phyloP scores from a whole-genome alignment of 108 stramenopile genomes.

The Tribonema minus region DNA sequence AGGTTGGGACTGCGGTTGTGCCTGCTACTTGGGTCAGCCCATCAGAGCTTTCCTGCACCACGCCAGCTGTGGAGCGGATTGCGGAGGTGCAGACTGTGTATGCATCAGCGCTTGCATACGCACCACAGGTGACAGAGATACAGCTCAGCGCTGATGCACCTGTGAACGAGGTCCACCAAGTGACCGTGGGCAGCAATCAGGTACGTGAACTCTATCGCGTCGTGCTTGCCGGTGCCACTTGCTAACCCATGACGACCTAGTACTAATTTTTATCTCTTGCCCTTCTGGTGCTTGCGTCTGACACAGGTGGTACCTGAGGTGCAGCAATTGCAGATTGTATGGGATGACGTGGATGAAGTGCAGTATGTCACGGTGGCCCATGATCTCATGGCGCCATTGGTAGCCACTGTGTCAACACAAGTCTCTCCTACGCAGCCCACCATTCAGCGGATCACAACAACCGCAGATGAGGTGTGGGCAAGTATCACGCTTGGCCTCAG shows the following conservation, averaged over 20 bases:
- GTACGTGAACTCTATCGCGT: too few species aligned
- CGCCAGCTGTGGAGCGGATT: not conserved
- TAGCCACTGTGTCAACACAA: not conserved
- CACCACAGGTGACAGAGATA: not conserved
- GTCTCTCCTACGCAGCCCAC: not conserved
- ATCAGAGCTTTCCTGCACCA: not conserved
- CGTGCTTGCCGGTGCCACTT: not conserved
- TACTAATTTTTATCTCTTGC: too few species aligned
- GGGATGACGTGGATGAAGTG: slow-evolving; percentile 31
- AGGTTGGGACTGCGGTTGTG: slow-evolving; percentile 16
- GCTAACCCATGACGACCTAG: too few species aligned
- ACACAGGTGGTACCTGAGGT: slow-evolving; percentile 26
- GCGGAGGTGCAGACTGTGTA: not conserved
- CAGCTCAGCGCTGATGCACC: slow-evolving; percentile 27
- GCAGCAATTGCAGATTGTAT: slow-evolving; percentile 4
- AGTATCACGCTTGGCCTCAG: not conserved
- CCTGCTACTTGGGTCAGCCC: not conserved
- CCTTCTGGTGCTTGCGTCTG: too few species aligned
- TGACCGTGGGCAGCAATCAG: too few species aligned
- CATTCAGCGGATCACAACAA: slow-evolving; percentile 21
- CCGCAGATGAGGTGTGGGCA: not conserved
- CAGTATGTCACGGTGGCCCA: not conserved
- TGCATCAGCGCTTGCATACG: too few species aligned
- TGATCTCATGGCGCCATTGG: slow-evolving; percentile 20
- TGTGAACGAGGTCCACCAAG: slow-evolving; percentile 23